Evolutionary conservation across 129 eudicot genomes (phyloP).

Genomic region (Apium graveolens): DNA sequence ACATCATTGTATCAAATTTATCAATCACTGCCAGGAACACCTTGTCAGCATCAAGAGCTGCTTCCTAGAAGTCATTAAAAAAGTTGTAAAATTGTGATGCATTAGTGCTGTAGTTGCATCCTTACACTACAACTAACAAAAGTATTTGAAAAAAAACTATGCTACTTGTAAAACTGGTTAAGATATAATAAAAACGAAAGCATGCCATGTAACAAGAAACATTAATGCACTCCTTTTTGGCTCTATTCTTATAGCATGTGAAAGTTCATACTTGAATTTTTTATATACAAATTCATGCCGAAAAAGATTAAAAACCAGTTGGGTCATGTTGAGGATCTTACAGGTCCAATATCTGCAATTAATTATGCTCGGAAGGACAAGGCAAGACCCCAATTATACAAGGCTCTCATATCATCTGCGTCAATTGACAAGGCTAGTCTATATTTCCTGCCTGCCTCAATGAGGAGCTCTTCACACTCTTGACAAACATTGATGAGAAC

Average conservation of each 20-base stretch:
- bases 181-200: background rate
- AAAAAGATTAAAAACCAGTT: background rate
- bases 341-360: conserved; percentile 97
- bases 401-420: conserved; percentile 85
- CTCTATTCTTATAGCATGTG: background rate
- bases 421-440: conserved; percentile 83
- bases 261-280: background rate
- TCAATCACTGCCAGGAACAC: conserved; percentile 92
- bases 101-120: background rate
- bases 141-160: background rate
- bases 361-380: conserved; percentile 85
- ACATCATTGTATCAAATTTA: conserved; percentile 93
- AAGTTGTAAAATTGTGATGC: background rate
- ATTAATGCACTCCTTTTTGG: background rate
- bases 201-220: background rate
- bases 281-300: background rate
- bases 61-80: conserved; percentile 42
- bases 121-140: background rate
- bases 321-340: conserved; percentile 31
- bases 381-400: conserved; percentile 98
- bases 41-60: conserved; percentile 94
- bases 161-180: background rate
- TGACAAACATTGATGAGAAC: conserved; percentile 70
- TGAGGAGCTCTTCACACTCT: conserved; percentile 91
- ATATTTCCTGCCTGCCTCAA: conserved; percentile 84